Conservation (phyloP, 768 basidiomycete genomes). For the Pisolithus marmoratus region DNA sequence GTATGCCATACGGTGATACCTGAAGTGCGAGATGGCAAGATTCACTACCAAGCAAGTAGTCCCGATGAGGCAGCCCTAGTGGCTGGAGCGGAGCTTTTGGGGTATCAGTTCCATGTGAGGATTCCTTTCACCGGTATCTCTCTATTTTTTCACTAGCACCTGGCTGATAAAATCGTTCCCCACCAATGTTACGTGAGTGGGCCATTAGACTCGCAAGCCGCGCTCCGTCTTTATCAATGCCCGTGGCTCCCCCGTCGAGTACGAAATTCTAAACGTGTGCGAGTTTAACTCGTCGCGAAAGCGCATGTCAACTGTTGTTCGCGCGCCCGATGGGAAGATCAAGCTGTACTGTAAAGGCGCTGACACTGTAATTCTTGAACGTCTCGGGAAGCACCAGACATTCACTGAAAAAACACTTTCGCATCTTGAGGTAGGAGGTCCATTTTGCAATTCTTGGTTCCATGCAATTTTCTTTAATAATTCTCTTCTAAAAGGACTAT, state of each 20-base stretch:
- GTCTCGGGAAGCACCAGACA: constrained; percentile 78
- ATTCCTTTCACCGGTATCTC: constrained; percentile 17
- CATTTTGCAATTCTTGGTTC: not conserved
- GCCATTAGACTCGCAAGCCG: constrained; percentile 81
- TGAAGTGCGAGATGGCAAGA: constrained; percentile 84
- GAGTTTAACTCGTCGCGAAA: constrained; percentile 99
- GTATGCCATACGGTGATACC: constrained; percentile 99
- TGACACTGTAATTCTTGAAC: constrained; percentile 94
- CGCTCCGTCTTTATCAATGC: constrained; percentile 90
- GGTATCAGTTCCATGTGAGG: constrained; percentile 89
- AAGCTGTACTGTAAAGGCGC: constrained; percentile 97
- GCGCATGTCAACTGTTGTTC: constrained; percentile 93
- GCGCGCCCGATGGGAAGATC: constrained; percentile 83
- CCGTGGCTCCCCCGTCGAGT: constrained; percentile 67
- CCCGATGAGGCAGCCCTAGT: constrained; percentile 98
- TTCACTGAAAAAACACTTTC: constrained; percentile 81
- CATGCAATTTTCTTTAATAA: not conserved
- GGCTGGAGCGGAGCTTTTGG: constrained; percentile 85
- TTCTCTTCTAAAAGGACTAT: constrained; percentile 58
- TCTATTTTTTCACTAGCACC: not conserved
- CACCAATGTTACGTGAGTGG: not conserved
- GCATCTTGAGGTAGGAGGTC: constrained; percentile 74
- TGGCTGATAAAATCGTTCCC: not conserved
- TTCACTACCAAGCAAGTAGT: constrained; percentile 91
- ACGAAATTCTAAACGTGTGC: constrained; percentile 91